phyloP scores from a whole-genome alignment of 805 yeast species.

The Teunomyces tritomae region DNA sequence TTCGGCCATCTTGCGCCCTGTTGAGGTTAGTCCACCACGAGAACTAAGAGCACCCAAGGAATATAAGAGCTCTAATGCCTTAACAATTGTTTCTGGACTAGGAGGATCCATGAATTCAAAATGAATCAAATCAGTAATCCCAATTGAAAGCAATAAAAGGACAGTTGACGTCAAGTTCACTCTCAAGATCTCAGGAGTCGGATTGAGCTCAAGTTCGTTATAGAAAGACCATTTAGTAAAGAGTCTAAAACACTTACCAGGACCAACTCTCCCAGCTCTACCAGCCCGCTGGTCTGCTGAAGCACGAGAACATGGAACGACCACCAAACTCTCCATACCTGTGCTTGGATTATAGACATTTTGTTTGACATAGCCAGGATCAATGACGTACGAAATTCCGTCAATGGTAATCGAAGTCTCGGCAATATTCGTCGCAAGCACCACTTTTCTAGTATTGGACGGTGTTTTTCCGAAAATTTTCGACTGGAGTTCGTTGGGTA shows the following conservation, averaged over 20 bases:
- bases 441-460: constrained; percentile 72
- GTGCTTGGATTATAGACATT: constrained; percentile 40
- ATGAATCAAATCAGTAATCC: constrained; percentile 74
- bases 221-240: constrained; percentile 81
- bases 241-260: constrained; percentile 62
- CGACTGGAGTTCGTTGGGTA: constrained; percentile 81
- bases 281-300: constrained; percentile 48
- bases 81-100: constrained; percentile 63
- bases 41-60: constrained; percentile 83
- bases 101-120: constrained; percentile 95
- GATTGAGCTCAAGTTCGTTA: constrained; percentile 72
- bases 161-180: constrained; percentile 78
- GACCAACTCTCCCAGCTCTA: constrained; percentile 48
- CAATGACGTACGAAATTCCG: constrained; percentile 42
- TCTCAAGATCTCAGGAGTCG: constrained; percentile 90
- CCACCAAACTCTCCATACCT: constrained; percentile 46
- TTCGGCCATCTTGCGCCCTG: constrained; percentile 84
- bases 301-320: constrained; percentile 45
- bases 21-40: constrained; percentile 69
- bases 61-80: constrained; percentile 78
- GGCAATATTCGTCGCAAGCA: constrained; percentile 90
- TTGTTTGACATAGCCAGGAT: constrained; percentile 46
- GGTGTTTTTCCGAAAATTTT: constrained; percentile 89
- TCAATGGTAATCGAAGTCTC: constrained; percentile 47
- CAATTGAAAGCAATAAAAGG: constrained; percentile 73